Conservation (phyloP, 768 basidiomycete species). For the Leccinum disarticulatum region DNA sequence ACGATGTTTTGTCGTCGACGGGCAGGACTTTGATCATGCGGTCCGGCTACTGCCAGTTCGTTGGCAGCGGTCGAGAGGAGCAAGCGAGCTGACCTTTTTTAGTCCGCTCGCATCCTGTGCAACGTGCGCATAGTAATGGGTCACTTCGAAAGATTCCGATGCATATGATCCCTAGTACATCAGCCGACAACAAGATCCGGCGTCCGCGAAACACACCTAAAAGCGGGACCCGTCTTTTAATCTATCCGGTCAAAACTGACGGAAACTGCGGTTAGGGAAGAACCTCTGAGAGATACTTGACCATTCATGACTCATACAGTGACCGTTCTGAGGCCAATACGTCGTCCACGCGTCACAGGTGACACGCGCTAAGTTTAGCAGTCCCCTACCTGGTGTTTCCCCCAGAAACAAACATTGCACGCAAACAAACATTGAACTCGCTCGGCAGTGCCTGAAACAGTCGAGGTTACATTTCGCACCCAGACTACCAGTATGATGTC, state of each 20-base stretch:
- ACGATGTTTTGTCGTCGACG: constrained; percentile 18
- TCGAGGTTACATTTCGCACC: neutral
- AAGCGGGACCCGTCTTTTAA: constrained; percentile 21
- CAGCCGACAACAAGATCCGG: neutral
- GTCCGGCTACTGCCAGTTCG: too few relatives aligned
- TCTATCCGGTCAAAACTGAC: constrained; percentile 24
- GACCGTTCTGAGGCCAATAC: constrained; percentile 8
- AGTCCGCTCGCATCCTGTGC: constrained; percentile 27
- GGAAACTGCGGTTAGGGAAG: constrained; percentile 10
- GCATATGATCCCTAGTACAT: neutral
- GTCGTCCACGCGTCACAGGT: neutral
- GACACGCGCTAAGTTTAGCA: neutral
- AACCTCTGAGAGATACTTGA: neutral
- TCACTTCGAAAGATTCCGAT: constrained; percentile 26
- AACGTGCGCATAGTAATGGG: constrained; percentile 27
- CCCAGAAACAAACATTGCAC: neutral
- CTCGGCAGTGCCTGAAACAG: neutral
- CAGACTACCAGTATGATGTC: neutral
- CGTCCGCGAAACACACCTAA: constrained; percentile 11
- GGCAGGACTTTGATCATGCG: too few relatives aligned
- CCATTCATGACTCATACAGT: constrained; percentile 2
- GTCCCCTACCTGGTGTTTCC: neutral
- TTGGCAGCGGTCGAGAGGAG: too few relatives aligned
- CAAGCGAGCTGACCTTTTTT: constrained; percentile 24
- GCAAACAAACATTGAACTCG: neutral